Percentiles rank a stretch among this genome's conserved stretches.
Conservation (phyloP, 495 filamentous ascomycete species). For the Hypoxylon intermedium region DNA sequence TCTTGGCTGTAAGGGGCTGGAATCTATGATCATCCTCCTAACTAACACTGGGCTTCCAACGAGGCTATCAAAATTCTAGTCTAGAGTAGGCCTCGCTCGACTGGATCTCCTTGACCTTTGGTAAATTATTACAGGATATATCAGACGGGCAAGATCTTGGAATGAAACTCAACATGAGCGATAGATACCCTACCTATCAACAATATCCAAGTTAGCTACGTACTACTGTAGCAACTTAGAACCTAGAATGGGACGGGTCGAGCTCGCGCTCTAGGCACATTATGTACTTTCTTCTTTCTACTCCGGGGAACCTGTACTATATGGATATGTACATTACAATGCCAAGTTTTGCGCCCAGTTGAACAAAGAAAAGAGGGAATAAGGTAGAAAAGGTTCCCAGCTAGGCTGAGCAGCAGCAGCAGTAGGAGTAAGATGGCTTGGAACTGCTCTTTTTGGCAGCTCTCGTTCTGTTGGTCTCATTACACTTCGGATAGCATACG, state of each 20-base stretch:
- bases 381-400: not conserved
- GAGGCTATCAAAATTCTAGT: too few species aligned
- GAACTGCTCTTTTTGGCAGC: constrained; percentile 4
- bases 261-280: constrained; percentile 7
- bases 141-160: too few species aligned
- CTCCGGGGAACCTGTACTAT: constrained; percentile 33
- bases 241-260: not conserved
- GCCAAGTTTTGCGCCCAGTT: constrained; percentile 25
- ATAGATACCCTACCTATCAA: too few species aligned
- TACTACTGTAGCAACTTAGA: not conserved
- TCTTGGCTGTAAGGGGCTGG: too few species aligned
- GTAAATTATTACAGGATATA: too few species aligned
- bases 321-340: constrained; percentile 41
- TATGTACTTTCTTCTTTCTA: constrained; percentile 32
- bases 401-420: not conserved
- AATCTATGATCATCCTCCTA: too few species aligned
- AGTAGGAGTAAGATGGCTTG: constrained; percentile 15
- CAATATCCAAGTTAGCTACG: not conserved
- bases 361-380: constrained; percentile 27
- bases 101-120: too few species aligned
- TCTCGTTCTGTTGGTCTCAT: constrained; percentile 11
- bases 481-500: constrained; percentile 1
- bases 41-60: too few species aligned
- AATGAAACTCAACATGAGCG: too few species aligned
- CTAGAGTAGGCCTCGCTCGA: too few species aligned